Conservation (phyloP, 768 basidiomycete genomes). For the Hericium alpestre region DNA sequence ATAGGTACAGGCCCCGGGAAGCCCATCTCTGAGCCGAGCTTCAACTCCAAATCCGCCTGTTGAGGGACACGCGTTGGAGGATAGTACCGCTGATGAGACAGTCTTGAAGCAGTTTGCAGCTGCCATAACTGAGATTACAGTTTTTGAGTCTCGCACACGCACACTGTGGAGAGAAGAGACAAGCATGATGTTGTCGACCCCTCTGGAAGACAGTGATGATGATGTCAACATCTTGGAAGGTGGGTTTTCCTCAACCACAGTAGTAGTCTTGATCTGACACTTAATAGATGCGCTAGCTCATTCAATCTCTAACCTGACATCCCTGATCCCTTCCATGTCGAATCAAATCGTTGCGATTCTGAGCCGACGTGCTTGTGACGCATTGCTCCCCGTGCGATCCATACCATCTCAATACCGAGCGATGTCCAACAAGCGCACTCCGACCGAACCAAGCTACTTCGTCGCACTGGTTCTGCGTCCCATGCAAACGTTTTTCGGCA, state of each 20-base stretch:
- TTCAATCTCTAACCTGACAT: constrained; percentile 37
- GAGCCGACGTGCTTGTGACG: constrained; percentile 73
- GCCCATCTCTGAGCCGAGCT: constrained; percentile 28
- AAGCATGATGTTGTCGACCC: constrained; percentile 43
- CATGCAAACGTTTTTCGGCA: constrained; percentile 61
- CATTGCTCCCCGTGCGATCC: constrained; percentile 72
- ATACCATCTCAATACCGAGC: constrained; percentile 88
- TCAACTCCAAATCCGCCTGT: constrained; percentile 39
- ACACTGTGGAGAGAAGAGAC: constrained; percentile 66
- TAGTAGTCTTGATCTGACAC: not conserved
- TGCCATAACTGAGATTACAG: constrained; percentile 58
- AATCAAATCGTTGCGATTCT: constrained; percentile 61
- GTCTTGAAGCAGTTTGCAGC: constrained; percentile 53
- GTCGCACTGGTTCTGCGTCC: constrained; percentile 74
- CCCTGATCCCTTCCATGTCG: constrained; percentile 48
- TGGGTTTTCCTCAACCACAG: constrained; percentile 16
- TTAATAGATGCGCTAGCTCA: constrained; percentile 43
- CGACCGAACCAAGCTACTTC: constrained; percentile 80
- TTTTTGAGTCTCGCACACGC: constrained; percentile 39
- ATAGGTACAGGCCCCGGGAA: not conserved
- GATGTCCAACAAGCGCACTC: constrained; percentile 61
- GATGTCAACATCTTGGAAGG: constrained; percentile 38
- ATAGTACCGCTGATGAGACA: constrained; percentile 50
- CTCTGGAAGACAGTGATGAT: constrained; percentile 19
- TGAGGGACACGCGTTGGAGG: constrained; percentile 46